Evolutionary conservation across 345 rosid genomes (phyloP).

Genomic region (Acer campestre): DNA sequence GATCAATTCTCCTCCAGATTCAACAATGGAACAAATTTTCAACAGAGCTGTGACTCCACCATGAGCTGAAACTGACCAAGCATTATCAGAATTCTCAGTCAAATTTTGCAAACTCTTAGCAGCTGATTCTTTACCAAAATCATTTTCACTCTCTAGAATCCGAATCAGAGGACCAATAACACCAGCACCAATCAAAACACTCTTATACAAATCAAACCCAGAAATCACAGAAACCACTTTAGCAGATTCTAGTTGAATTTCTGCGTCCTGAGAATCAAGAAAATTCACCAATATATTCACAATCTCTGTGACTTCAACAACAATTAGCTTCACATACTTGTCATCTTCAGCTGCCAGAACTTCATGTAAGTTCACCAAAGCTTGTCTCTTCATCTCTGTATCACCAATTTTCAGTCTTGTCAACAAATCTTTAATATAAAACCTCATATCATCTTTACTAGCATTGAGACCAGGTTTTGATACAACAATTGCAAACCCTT

Average conservation of each 20-base stretch:
- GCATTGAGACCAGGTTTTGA: constrained; percentile 65
- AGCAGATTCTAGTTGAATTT: constrained; percentile 63
- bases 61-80: constrained; percentile 94
- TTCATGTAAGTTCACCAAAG: constrained; percentile 60
- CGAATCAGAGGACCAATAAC: constrained; percentile 68
- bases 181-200: constrained; percentile 59
- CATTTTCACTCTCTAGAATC: constrained; percentile 65
- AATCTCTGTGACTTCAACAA: constrained; percentile 53
- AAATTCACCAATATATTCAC: constrained; percentile 53
- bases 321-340: constrained; percentile 53
- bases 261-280: constrained; percentile 57
- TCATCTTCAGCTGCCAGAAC: constrained; percentile 63
- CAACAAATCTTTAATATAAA: constrained; percentile 72
- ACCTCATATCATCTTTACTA: constrained; percentile 83
- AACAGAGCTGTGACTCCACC: constrained; percentile 89
- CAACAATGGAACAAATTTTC: constrained; percentile 54
- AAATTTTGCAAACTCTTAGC: constrained; percentile 63
- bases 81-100: constrained; percentile 83
- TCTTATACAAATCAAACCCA: constrained; percentile 58
- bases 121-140: constrained; percentile 53
- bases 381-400: constrained; percentile 75
- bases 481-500: constrained; percentile 77
- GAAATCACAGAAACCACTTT: constrained; percentile 57
- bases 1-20: constrained; percentile 48
- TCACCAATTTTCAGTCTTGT: constrained; percentile 97